Evolutionary conservation across 805 yeast species (phyloP).

Genomic region (Teunomyces stri): DNA sequence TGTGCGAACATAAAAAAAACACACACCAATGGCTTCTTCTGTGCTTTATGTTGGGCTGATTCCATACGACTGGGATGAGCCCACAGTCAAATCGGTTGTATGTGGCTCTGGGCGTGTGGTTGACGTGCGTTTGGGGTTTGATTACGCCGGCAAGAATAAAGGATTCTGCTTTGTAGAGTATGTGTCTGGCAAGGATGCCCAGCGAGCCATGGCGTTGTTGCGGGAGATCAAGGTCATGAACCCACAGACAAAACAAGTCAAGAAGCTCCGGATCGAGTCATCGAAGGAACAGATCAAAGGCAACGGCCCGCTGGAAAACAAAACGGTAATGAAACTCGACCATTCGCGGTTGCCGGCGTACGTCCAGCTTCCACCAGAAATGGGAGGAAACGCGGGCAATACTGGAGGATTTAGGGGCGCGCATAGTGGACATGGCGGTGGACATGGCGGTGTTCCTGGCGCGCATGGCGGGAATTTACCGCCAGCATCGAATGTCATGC

Average conservation of each 20-base stretch:
- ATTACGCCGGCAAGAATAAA: conserved; percentile 56
- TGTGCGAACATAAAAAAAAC: not conserved
- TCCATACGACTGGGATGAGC: conserved; percentile 72
- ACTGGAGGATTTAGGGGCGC: too few species aligned
- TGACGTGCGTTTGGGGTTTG: conserved; percentile 62
- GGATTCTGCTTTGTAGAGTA: conserved; percentile 71
- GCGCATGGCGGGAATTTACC: not conserved
- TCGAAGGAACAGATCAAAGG: conserved; percentile 58
- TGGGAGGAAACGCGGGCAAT: conserved; percentile 16
- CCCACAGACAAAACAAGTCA: conserved; percentile 27
- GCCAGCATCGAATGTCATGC: not conserved
- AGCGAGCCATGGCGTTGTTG: conserved; percentile 44
- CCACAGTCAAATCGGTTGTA: conserved; percentile 56
- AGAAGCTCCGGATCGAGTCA: conserved; percentile 53
- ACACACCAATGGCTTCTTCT: conserved; percentile 24
- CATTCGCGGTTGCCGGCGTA: conserved; percentile 52
- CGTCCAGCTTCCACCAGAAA: conserved; percentile 56
- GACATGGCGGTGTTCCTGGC: not conserved
- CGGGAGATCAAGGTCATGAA: conserved; percentile 39
- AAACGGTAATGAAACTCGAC: conserved; percentile 43
- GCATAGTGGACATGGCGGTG: not conserved
- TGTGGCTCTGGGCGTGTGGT: conserved; percentile 73
- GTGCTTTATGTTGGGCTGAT: conserved; percentile 60
- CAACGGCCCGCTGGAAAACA: conserved; percentile 31
- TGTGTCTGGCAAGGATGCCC: conserved; percentile 49